Percentiles rank a stretch among this genome's conserved stretches.
Conservation (phyloP, 2,329 filamentous ascomycete genomes). For the Sarocladiaceae sp. region DNA sequence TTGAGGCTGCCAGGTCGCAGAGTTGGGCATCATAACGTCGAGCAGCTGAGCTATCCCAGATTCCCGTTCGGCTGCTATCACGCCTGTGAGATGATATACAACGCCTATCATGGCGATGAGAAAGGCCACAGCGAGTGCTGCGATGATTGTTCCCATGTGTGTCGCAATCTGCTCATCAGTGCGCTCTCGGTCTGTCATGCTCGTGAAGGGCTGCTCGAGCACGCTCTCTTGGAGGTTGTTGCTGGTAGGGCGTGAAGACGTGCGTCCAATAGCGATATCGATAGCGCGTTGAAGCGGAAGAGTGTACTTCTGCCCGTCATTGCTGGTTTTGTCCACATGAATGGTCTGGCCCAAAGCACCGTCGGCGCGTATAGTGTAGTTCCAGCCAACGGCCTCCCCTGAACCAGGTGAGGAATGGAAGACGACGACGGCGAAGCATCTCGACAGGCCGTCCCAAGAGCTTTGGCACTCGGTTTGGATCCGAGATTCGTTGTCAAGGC, state of each 20-base stretch:
- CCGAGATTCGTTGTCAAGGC: background rate
- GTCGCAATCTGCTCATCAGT: constrained; percentile 53
- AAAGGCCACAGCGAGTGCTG: constrained; percentile 66
- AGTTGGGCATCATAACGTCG: constrained; percentile 77
- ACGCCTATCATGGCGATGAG: constrained; percentile 63
- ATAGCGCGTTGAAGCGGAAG: constrained; percentile 70
- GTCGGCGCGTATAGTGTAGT: constrained; percentile 70
- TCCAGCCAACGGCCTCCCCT: constrained; percentile 49
- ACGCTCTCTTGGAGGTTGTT: constrained; percentile 33
- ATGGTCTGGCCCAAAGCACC: constrained; percentile 55
- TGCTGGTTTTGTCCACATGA: constrained; percentile 51
- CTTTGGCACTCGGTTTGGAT: background rate
- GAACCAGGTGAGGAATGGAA: constrained; percentile 4
- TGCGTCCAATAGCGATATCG: constrained; percentile 58
- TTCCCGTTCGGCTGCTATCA: constrained; percentile 74
- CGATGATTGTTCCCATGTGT: constrained; percentile 65
- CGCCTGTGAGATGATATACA: constrained; percentile 72
- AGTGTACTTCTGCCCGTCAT: constrained; percentile 66
- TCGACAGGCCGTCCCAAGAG: background rate
- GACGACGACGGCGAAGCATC: background rate
- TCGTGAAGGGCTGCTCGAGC: constrained; percentile 60
- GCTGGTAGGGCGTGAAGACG: constrained; percentile 29
- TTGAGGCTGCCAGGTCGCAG: constrained; percentile 64
- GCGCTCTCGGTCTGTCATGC: constrained; percentile 56
- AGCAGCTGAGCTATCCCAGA: constrained; percentile 74